These are phyloP conservation scores for Strigomonas culicis DNA, from an alignment of 208 protist species.

Conservation along the genomic window DNA sequence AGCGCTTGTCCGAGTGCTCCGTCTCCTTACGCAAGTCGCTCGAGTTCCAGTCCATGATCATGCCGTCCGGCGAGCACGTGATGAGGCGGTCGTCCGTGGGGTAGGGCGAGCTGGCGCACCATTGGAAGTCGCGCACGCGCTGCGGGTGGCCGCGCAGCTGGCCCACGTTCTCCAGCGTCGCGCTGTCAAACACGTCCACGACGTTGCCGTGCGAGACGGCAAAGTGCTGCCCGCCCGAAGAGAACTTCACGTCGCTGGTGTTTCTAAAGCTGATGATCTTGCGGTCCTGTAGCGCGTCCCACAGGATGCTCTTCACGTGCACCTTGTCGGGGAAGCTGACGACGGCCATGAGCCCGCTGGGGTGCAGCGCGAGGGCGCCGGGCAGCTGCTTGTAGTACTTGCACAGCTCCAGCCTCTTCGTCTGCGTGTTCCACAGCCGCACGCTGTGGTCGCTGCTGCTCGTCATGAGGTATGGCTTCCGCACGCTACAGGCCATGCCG, in stretches of 20 bases:
- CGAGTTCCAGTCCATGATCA: conserved; percentile 93
- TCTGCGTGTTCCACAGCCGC: conserved; percentile 95
- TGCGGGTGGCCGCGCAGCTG: conserved; percentile 93
- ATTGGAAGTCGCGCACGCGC: conserved; percentile 84
- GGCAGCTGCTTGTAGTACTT: conserved; percentile 86
- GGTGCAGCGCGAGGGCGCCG: conserved; percentile 92
- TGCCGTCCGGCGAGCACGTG: conserved; percentile 91
- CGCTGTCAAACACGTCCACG: conserved; percentile 92
- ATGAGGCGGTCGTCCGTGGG: conserved; percentile 91
- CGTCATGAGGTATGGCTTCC: conserved; percentile 94
- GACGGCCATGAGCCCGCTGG: conserved; percentile 91
- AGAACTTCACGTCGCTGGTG: conserved; percentile 88
- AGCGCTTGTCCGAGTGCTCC: conserved; percentile 91
- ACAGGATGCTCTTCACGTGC: conserved; percentile 92
- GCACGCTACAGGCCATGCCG: conserved; percentile 91
- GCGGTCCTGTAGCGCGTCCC: conserved; percentile 88
- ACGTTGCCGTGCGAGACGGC: conserved; percentile 91
- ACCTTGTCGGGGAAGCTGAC: conserved; percentile 95
- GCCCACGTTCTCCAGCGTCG: conserved; percentile 90
- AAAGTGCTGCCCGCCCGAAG: conserved; percentile 93
- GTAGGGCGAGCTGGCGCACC: conserved; percentile 77
- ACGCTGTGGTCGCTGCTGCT: conserved; percentile 90
- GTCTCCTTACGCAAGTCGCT: conserved; percentile 77
- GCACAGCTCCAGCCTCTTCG: conserved; percentile 82
- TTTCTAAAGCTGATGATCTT: conserved; percentile 88